These are phyloP conservation scores for Coemansia sp. DNA, from an alignment of 192 early-diverging fungal genomes.

Conservation along the genomic window DNA sequence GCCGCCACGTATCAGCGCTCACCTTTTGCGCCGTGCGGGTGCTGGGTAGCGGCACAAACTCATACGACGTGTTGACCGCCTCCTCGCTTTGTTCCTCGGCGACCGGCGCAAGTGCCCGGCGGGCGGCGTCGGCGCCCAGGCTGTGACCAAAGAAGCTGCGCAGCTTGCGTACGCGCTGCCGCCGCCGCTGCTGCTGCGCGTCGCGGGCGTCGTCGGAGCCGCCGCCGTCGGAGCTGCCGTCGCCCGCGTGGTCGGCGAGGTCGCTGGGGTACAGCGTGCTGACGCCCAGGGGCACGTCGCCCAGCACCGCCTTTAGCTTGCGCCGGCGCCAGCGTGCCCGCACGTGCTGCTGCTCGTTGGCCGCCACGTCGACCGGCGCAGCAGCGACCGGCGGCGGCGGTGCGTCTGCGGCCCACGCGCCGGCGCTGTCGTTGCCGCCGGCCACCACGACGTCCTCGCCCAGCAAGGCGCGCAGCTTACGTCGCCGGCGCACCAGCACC, in stretches of 20 bases:
- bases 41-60: conserved; percentile 18
- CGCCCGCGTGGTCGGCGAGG: background rate
- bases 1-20: background rate
- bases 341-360: conserved; percentile 21
- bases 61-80: conserved; percentile 21
- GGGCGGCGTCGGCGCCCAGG: conserved; percentile 27
- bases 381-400: background rate
- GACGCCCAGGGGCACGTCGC: conserved; percentile 26
- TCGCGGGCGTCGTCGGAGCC: background rate
- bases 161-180: conserved; percentile 21
- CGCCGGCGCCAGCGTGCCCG: conserved; percentile 37
- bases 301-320: conserved; percentile 34
- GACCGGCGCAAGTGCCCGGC: conserved; percentile 5
- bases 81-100: no score
- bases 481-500: conserved; percentile 57
- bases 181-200: conserved; percentile 7
- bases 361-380: background rate
- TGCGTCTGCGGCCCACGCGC: background rate
- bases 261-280: conserved; percentile 15
- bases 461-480: conserved; percentile 60
- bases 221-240: background rate
- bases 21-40: background rate
- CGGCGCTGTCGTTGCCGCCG: conserved; percentile 32
- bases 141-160: conserved; percentile 40
- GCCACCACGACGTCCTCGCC: conserved; percentile 48